Evolutionary conservation across 192 early-diverging fungal species (phyloP), one percentile per base, ranked within the genome.

Genomic region (Tieghemiomyces parasiticus): DNA sequence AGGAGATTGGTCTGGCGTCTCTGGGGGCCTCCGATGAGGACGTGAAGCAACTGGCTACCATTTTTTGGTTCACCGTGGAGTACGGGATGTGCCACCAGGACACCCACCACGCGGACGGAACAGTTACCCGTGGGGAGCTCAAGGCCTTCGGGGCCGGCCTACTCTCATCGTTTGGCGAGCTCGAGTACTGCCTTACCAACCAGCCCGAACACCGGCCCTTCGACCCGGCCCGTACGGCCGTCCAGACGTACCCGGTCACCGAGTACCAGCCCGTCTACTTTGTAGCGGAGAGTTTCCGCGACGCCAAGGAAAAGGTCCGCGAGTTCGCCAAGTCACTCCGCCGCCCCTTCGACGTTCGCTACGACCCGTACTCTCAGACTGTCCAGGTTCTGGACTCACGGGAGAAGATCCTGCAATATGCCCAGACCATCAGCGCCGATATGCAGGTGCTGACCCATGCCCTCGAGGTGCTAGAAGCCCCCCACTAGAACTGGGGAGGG

Each of bases 191-290:
- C 35, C 66, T 93, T 31, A 78, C 86, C 6, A 83, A 84, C 52
- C 79, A 89, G 65, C 90, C 92, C 31, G 82, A 89, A 64, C 69
- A 79, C 58, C 72, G 75, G 44, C 72, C 87, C 16, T 97, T 97
- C 67, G 91, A 95, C 63, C 91, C 91, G n/a, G 74, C 78, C 50
- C 74, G 79, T 65, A 80, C 82, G 14, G 77, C 82, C 2, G 25
- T 74, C 24, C 83, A 86, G 62, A 81, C 83, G 70, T 90, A 90
- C 64, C 85, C 86, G 26, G 91, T 97, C 61, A 93, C 91, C 1
- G 77, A 90, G 67, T 97, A 87, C 81, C 94, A 97, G 74, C 90
- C 90, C 20, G 61, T 86, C n/a, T 97, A 97, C 70, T 97, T 90
- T 82, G 89, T 97, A 3, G 92, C 92, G 1, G 88, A 92, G 14